Base-by-base conservation (phyloP, 495 filamentous ascomycete species). In the Xylaria nigripes region DNA sequence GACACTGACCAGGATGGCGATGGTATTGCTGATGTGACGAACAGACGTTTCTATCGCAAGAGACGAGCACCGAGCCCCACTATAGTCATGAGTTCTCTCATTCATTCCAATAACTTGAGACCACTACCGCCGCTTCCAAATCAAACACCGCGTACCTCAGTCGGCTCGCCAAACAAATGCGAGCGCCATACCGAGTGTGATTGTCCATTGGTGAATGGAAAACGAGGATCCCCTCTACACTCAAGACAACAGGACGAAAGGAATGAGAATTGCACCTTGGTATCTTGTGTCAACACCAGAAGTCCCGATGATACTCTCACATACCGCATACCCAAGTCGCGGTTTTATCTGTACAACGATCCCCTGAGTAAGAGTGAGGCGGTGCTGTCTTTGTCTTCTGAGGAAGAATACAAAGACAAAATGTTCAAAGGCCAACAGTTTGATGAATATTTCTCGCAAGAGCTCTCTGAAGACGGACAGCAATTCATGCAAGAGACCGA, bases 401-500 rank as follows among this genome's bases (percentile, higher is more conserved):
- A 62, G 41, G 58, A 54, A 21, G 47, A 59, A 45, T 40, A 65
- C 45, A 56, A 62, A 53, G 62, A 59, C 2, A 60, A 60, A 7
- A 42, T 45, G 6, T 58, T 59, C 48, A 64, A 66, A 51, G 50
- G 57, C 19, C 36, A 45, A 12, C 18, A 51, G 27, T 46, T 43
- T 12, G 57, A 60, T 5, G 56, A 58, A 18, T 48, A 59, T 4
- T 63, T 55, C 45, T 55, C 50, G 5, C 45, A 41, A 8, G 43
- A 55, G 23, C 51, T 54, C 45, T 68, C 60, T 1, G 64, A 62
- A 48, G 62, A 74, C 55, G 60, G 72, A 13, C 66, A 70, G 42
- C 64, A 70, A 46, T 70, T 79, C 60, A 72, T 73, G 51, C 63
- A 65, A 48, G 71, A 76, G 57, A 68, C 72, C 4, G 75, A 76